Evolutionary conservation across 2,329 filamentous ascomycete species (phyloP), one percentile per base, ranked within the genome.

Genomic region (Cucurbitaria berberidis): DNA sequence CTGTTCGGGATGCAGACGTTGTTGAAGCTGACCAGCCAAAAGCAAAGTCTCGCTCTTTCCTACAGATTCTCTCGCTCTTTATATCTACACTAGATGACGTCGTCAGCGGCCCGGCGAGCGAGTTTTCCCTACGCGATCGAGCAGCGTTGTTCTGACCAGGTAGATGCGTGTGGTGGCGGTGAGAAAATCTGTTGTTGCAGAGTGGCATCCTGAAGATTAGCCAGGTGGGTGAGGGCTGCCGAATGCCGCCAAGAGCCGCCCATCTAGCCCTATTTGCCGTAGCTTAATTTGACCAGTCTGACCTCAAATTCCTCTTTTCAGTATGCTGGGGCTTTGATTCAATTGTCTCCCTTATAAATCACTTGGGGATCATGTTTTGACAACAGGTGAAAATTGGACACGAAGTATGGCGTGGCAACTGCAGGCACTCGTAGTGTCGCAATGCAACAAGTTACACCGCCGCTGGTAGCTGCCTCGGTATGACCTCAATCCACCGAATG

Each of bases 401-500:
- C 26, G 26, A 27, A 10, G 41, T 44, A 51, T 40, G 49, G 47
- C 38, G 49, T 40, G n/a, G 39, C 21, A 22, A 32, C 19, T 13
- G 15, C 30, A 34, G 40, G 38, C 42, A 30, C 43, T 32, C 41
- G 15, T 30, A 24, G 39, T 47, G 42, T 26, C 41, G 40, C 29
- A n/a, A 47, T 45, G 41, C 26, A 41, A 49, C 41, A 35, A 36
- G 32, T 18, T 35, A 55, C n/a, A n/a, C n/a, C 54, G 34, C 52
- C 48, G 42, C 43, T 45, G 48, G 48, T 55, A 39, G 38, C 47
- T 60, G 53, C 62, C 62, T 57, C 61, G 63, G 59, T 54, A 54
- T 52, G 55, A 64, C 52, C 46, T 57, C 52, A 53, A 35, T 38
- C 29, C 50, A 51, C 64, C 61, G 51, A 62, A 67, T 60, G 51